phyloP scores from a whole-genome alignment of 2,329 filamentous ascomycete genomes.

The Fusarium austroafricanum region DNA sequence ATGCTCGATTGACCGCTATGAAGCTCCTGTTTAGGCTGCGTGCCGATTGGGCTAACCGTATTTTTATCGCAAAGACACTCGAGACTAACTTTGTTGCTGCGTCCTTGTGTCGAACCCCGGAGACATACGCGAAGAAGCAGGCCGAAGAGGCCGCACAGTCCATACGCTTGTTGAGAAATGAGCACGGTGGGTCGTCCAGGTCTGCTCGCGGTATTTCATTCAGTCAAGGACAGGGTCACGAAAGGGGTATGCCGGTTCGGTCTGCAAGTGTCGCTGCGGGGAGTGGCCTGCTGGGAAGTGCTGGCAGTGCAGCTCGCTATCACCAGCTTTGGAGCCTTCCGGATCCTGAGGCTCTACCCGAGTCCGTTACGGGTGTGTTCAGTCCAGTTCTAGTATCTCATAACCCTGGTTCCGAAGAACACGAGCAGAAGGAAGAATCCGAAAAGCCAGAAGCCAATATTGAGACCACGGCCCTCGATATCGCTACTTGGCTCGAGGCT shows the following conservation, averaged over 20 bases:
- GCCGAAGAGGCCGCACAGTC: conserved; percentile 63
- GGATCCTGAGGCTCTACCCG: conserved; percentile 67
- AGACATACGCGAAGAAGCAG: conserved; percentile 62
- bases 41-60: conserved; percentile 81
- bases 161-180: conserved; percentile 57
- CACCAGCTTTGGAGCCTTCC: conserved; percentile 69
- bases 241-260: conserved; percentile 56
- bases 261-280: conserved; percentile 54
- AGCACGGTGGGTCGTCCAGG: conserved; percentile 54
- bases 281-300: conserved; percentile 48
- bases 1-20: conserved; percentile 79
- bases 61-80: conserved; percentile 76
- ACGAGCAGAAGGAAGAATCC: conserved; percentile 1
- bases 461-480: conserved; percentile 64
- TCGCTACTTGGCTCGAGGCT: conserved; percentile 79
- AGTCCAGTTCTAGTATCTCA: conserved; percentile 65
- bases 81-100: conserved; percentile 80
- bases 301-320: conserved; percentile 51
- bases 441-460: conserved; percentile 43
- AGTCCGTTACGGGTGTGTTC: conserved; percentile 56
- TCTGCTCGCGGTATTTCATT: conserved; percentile 65
- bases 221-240: conserved; percentile 58
- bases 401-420: conserved; percentile 36
- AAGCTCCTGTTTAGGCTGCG: conserved; percentile 85
- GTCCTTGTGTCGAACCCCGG: conserved; percentile 74